Evolutionary conservation across 208 protist species (phyloP).

Genomic region (Phytomonas francai): DNA sequence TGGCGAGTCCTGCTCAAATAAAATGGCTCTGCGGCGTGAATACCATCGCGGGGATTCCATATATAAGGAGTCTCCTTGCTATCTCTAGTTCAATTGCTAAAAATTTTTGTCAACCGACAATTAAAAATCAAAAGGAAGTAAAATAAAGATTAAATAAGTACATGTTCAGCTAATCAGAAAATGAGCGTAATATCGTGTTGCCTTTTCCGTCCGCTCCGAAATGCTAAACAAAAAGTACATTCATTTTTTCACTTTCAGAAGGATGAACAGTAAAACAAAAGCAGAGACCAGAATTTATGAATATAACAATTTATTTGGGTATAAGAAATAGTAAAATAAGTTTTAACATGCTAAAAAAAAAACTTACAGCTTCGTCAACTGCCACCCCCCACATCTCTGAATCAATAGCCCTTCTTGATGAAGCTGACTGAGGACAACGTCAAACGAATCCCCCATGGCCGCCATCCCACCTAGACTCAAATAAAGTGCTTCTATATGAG

Average conservation of each 20-base stretch:
- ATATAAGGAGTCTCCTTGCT: not conserved
- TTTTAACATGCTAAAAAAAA: not conserved
- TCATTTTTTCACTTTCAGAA: not conserved
- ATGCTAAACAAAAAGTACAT: not conserved
- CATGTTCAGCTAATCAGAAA: not conserved
- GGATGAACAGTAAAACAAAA: slow-evolving; percentile 8
- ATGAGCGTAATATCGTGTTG: not conserved
- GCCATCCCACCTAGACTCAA: slow-evolving; percentile 30
- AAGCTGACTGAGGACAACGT: slow-evolving; percentile 45
- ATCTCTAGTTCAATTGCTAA: not conserved
- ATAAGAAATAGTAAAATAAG: slow-evolving; percentile 17
- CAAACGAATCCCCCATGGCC: slow-evolving; percentile 33
- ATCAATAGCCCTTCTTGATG: slow-evolving; percentile 52
- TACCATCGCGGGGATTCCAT: slow-evolving; percentile 10
- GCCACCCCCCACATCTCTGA: slow-evolving; percentile 37
- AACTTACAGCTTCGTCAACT: slow-evolving; percentile 4
- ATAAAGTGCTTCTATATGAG: slow-evolving; percentile 20
- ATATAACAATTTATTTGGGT: slow-evolving; percentile 5
- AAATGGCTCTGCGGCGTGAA: not conserved
- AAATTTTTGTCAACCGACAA: not conserved
- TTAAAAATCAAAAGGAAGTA: not conserved
- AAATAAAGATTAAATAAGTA: not conserved
- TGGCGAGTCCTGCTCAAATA: not conserved
- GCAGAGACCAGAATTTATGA: slow-evolving; percentile 6
- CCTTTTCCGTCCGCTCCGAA: not conserved